A percentile compares a stretch with the other conserved stretches of the same genome.
Evolutionary conservation across 83 land plant species (phyloP).

Genomic region (Picea engelmannii): DNA sequence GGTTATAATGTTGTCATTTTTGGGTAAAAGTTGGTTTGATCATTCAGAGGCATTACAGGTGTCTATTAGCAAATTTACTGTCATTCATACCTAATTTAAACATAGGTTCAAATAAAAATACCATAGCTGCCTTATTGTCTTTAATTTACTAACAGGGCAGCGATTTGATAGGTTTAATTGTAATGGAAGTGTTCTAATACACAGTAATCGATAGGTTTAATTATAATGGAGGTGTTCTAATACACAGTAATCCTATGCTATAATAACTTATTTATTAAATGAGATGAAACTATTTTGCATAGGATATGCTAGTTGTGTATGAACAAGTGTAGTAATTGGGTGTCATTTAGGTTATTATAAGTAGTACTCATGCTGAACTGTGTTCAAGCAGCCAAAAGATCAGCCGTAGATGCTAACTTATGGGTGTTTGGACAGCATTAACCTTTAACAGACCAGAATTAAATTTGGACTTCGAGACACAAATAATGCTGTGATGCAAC

Average conservation of each 20-base stretch:
- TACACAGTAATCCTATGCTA: neutral
- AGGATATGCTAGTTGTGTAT: neutral
- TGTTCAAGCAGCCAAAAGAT: neutral
- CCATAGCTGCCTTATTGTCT: neutral
- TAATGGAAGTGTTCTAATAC: neutral
- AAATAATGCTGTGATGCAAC: neutral
- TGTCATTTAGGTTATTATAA: neutral
- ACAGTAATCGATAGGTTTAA: neutral
- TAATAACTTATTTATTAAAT: neutral
- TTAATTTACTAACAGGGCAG: neutral
- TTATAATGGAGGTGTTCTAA: neutral
- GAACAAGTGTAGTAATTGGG: neutral
- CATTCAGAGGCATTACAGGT: neutral
- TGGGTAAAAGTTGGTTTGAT: neutral
- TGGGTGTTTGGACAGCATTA: neutral
- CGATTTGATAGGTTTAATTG: neutral
- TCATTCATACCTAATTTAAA: neutral
- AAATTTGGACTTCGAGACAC: too few species aligned
- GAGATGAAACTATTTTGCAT: neutral
- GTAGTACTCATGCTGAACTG: neutral
- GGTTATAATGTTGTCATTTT: neutral
- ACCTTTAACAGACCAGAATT: too few species aligned
- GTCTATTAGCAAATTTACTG: neutral
- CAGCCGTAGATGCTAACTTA: neutral
- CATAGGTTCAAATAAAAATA: neutral